Base-by-base conservation (phyloP, 768 basidiomycete genomes). In the Calocera cornea region DNA sequence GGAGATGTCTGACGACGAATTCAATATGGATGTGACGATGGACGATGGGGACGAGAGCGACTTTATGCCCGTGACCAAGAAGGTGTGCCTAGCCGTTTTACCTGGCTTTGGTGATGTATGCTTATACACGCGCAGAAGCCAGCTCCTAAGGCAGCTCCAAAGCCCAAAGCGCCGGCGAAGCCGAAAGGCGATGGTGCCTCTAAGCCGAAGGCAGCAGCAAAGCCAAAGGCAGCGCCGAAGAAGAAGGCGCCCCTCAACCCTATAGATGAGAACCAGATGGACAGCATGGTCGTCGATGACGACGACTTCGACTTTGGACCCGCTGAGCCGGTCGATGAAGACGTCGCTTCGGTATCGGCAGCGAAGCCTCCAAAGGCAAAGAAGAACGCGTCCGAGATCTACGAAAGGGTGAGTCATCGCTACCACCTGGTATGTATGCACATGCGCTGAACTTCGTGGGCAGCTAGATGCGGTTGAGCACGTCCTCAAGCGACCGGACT, bases 401-500 rank as follows among this genome's bases (percentile, higher is more conserved):
- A 95, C 74, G 87, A 87, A 65, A 95, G 93, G 83, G 93, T 92
- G 60, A 71, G 82, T 65, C 24, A 29, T 64, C 11, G 33, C 47
- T 12, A 17, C 36, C 22, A n/a, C 38, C n/a, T 41, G 19, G 1
- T 1, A n/a, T n/a, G n/a, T 12, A 27, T 17, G n/a, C 60, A 17
- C 3, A 10, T 64, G 14, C 24, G 31, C 36, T 50, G 27, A 40
- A 10, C 54, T 2, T 33, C 16, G 33, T 34, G 38, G 31, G 17
- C 68, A 99, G 95, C 84, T 98, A 64, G 86, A 92, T 0, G 95
- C 93, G 86, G 80, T 95, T 34, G 94, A 99, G 75, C 97, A 98
- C 72, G 91, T 93, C 74, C 79, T 97, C 72, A 86, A 88, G 76
- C 88, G 92, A 36, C 93, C 92, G 0, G 92, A 95, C 76, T 89